These are phyloP conservation scores for Fusarium compactum DNA, from an alignment of 2,329 filamentous ascomycete genomes.

Conservation along the genomic window DNA sequence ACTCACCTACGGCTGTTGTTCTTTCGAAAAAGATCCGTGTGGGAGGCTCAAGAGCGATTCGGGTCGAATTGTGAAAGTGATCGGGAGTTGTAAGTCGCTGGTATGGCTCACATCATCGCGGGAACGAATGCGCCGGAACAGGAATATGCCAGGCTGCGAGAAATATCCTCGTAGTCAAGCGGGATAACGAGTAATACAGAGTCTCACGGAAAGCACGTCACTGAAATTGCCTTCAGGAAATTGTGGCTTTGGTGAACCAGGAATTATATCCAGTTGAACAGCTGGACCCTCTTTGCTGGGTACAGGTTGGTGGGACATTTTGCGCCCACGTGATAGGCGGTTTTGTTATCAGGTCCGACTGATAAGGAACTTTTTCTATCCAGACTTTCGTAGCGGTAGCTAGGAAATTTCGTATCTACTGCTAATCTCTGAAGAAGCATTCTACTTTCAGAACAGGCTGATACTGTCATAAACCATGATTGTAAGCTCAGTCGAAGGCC, in stretches of 20 bases:
- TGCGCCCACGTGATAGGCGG: slow-evolving; percentile 57
- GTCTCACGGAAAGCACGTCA: slow-evolving; percentile 22
- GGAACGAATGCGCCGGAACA: slow-evolving; percentile 43
- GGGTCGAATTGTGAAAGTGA: slow-evolving; percentile 47
- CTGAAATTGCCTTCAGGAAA: slow-evolving; percentile 34
- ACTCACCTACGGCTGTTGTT: slow-evolving; percentile 47
- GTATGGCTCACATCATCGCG: slow-evolving; percentile 56
- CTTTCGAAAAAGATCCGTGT: slow-evolving; percentile 39
- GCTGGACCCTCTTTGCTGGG: slow-evolving; percentile 42
- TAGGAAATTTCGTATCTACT: slow-evolving; percentile 33
- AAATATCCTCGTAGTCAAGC: slow-evolving; percentile 15
- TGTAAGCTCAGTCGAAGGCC: slow-evolving; percentile 44
- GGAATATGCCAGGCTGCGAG: slow-evolving; percentile 31
- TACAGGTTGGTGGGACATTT: slow-evolving; percentile 55
- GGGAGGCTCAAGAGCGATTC: slow-evolving; percentile 45
- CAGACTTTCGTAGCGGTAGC: slow-evolving; percentile 2
- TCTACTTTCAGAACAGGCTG: slow-evolving; percentile 12
- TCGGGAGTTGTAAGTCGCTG: slow-evolving; percentile 49
- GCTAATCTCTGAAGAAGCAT: slow-evolving; percentile 20
- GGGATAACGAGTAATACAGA: slow-evolving; percentile 6
- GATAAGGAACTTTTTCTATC: slow-evolving; percentile 51
- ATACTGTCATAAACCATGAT: slow-evolving; percentile 45
- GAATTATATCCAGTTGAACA: slow-evolving; percentile 46
- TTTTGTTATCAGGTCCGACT: slow-evolving; percentile 45
- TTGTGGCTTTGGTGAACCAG: slow-evolving; percentile 46